Base-by-base conservation (phyloP, 768 basidiomycete genomes). In the Xerocomus spinulosus region DNA sequence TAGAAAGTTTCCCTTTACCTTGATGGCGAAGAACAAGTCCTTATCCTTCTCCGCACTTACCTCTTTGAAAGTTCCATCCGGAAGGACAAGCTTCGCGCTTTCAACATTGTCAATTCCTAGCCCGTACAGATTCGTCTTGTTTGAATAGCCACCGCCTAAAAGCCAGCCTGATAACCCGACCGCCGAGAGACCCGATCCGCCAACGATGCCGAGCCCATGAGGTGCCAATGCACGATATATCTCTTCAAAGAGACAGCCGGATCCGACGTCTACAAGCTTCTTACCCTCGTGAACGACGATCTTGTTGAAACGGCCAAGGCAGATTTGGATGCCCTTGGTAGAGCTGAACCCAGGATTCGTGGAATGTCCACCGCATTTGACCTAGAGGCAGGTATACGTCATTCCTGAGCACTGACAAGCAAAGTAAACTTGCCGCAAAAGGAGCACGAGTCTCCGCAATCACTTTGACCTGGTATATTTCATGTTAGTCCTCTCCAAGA, bases 121-220 rank as follows among this genome's bases (percentile, higher is more conserved):
- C 9, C 69, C 67, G 44, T 58, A 60, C 38, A 63, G 60, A 47
- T 63, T 69, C 4, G 63, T 66, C 44, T 63, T 63, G 50, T 59
- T 45, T 0, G 68, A 66, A 52, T 62, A 71, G 5, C 70, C 70
- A 21, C 67, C 67, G 5, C 69, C 69, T 6, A 70, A 45, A 25
- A 67, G 38, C 53, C 56, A 70, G 10, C 69, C 69, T n/a, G 54
- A 37, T 7, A 70, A 50, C 3, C 70, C 70, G 8, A 71, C 61
- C 1, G 55, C 64, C 1, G 41, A n/a, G 13, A 50, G 21, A 6
- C 52, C 51, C 5, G 59, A 51, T 26, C 64, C 61, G 36, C 58
- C 68, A 13, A 62, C 61, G 6, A 59, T 53, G 39, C 49, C 59
- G 21, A 51, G 48, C 0, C 41, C 33, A 24, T 44, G 10, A 33